phyloP scores from a whole-genome alignment of 306 rosid genomes.

The Heteromeles arbutifolia region DNA sequence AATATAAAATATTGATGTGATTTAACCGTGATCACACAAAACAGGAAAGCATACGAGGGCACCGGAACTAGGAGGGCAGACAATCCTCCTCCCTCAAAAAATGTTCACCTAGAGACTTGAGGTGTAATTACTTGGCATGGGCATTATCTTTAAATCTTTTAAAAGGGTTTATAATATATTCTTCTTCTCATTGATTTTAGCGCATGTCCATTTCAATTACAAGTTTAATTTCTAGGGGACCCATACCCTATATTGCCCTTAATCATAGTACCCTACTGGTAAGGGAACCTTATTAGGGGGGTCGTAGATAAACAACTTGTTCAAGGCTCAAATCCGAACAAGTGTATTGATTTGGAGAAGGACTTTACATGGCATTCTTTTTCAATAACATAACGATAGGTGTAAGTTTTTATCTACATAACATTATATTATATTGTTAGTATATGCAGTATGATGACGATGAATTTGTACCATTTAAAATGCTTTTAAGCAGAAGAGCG shows the following conservation, averaged over 20 bases:
- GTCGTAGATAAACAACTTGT: slow-evolving; percentile 17
- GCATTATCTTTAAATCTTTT: not conserved
- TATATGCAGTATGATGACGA: no score
- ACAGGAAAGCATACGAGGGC: no score
- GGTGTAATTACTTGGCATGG: slow-evolving; percentile 1
- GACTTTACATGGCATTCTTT: not conserved
- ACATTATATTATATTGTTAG: no score
- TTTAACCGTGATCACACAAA: no score
- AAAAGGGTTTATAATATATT: not conserved
- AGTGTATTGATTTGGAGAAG: not conserved
- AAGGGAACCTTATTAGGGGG: slow-evolving; percentile 18
- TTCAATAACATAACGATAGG: no score
- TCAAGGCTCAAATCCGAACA: slow-evolving; percentile 1
- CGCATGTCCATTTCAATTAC: slow-evolving; percentile 4
- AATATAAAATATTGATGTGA: no score
- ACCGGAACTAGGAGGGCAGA: no score
- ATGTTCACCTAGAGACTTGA: not conserved
- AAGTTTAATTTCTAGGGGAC: slow-evolving; percentile 13
- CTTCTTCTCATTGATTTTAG: slow-evolving; percentile 11
- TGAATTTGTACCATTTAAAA: no score
- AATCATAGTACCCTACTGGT: slow-evolving; percentile 10
- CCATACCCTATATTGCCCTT: not conserved
- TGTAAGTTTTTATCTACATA: not conserved
- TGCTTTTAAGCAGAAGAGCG: no score
- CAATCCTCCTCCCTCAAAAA: no score